These are phyloP conservation scores for Trichoderma cornu-damae DNA, from an alignment of 2,329 filamentous ascomycete species.

Conservation along the genomic window DNA sequence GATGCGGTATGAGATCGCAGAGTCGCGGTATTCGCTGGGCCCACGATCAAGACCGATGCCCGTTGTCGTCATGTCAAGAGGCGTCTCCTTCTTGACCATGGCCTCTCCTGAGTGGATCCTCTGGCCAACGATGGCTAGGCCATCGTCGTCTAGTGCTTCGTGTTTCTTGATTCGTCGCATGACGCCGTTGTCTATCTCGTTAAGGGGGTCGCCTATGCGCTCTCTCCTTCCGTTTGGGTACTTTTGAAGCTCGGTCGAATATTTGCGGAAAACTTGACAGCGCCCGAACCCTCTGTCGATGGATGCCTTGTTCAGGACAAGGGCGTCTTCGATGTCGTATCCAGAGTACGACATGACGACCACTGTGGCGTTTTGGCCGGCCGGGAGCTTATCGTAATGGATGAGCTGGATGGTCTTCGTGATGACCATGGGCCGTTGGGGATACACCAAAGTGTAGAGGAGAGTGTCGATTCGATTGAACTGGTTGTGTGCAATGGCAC, in stretches of 20 bases:
- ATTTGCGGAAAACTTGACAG: slow-evolving; percentile 97
- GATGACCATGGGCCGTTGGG: slow-evolving; percentile 95
- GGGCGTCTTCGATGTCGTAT: slow-evolving; percentile 98
- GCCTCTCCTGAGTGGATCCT: slow-evolving; percentile 73
- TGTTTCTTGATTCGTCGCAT: slow-evolving; percentile 62
- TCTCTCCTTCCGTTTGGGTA: slow-evolving; percentile 76
- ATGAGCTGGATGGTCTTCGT: slow-evolving; percentile 94
- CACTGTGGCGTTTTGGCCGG: slow-evolving; percentile 93
- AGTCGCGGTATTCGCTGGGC: slow-evolving; percentile 60
- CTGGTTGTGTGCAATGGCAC: slow-evolving; percentile 96
- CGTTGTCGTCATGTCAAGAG: slow-evolving; percentile 68
- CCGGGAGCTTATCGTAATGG: slow-evolving; percentile 94
- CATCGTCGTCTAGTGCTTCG: slow-evolving; percentile 73
- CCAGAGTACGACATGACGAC: slow-evolving; percentile 99
- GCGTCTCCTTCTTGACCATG: slow-evolving; percentile 85
- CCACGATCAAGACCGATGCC: slow-evolving; percentile 64
- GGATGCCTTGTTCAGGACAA: slow-evolving; percentile 94
- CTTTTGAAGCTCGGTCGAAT: slow-evolving; percentile 76
- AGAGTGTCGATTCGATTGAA: slow-evolving; percentile 95
- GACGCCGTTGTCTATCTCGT: slow-evolving; percentile 55
- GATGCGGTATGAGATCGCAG: slow-evolving; percentile 72
- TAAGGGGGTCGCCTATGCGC: slow-evolving; percentile 55
- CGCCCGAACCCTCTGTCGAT: slow-evolving; percentile 92
- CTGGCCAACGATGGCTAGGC: slow-evolving; percentile 80
- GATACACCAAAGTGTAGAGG: slow-evolving; percentile 94